These are phyloP conservation scores for Chlorella vulgaris DNA, from an alignment of 139 green algal genomes.

Conservation along the genomic window DNA sequence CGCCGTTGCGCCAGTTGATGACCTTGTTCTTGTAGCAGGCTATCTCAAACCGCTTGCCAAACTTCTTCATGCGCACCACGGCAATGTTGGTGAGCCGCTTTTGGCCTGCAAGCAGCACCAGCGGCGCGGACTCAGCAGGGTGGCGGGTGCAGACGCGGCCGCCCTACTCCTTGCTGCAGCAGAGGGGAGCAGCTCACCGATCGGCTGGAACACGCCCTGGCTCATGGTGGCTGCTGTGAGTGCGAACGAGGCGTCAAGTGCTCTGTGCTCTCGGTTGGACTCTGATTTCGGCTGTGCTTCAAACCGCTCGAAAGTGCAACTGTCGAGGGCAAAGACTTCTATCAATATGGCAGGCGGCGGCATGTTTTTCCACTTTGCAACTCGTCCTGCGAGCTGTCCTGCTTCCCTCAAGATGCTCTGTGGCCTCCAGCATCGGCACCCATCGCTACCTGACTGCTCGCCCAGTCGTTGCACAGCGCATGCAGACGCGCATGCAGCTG, in stretches of 20 bases:
- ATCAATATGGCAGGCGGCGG: too few relatives aligned
- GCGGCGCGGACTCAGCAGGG: neutral
- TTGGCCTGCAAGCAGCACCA: conserved; percentile 75
- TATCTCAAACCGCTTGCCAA: conserved; percentile 94
- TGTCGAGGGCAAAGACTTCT: too few relatives aligned
- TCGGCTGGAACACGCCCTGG: conserved; percentile 41
- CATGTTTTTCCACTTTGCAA: too few relatives aligned
- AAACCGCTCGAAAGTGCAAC: too few relatives aligned
- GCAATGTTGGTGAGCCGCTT: conserved; percentile 99
- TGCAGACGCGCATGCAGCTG: neutral
- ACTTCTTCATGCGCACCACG: conserved; percentile 92
- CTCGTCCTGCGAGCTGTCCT: too few relatives aligned
- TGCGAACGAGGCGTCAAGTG: too few relatives aligned
- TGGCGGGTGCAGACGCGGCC: neutral
- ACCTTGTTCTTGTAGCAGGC: conserved; percentile 99
- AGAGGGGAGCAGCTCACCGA: conserved; percentile 30
- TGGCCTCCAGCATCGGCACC: too few relatives aligned
- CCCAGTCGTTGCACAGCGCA: neutral
- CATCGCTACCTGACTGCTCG: too few relatives aligned
- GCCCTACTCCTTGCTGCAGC: neutral
- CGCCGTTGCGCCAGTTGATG: conserved; percentile 83
- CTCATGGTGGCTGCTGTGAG: conserved; percentile 27
- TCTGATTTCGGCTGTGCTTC: too few relatives aligned
- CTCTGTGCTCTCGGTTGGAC: neutral
- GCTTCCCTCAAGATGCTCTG: too few relatives aligned